These are phyloP conservation scores for Cladophialophora chaetospira DNA, from an alignment of 2,329 filamentous ascomycete species.

Conservation along the genomic window DNA sequence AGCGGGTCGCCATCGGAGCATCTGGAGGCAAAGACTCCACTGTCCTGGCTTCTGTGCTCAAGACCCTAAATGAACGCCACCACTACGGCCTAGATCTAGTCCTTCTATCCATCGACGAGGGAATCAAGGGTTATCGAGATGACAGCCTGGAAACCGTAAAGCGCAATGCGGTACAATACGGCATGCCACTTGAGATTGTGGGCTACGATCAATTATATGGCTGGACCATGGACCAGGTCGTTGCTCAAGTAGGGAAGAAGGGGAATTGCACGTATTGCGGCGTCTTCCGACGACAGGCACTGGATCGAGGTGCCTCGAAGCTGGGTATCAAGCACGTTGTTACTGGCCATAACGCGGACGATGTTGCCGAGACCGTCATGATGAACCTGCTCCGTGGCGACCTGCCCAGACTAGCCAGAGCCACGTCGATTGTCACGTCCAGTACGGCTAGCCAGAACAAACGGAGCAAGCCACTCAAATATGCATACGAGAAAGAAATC, in stretches of 20 bases:
- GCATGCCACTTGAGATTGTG: slow-evolving; percentile 87
- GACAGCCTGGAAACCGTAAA: slow-evolving; percentile 96
- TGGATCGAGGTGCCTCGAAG: slow-evolving; percentile 87
- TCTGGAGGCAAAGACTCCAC: slow-evolving; percentile 98
- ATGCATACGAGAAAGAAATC: slow-evolving; percentile 98
- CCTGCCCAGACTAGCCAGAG: slow-evolving; percentile 79
- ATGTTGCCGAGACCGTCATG: slow-evolving; percentile 93
- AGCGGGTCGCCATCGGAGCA: slow-evolving; percentile 89
- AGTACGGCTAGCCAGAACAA: slow-evolving; percentile 82
- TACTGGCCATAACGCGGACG: slow-evolving; percentile 96
- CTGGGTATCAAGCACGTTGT: slow-evolving; percentile 90
- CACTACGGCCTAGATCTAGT: slow-evolving; percentile 83
- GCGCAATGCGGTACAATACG: slow-evolving; percentile 85
- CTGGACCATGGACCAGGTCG: slow-evolving; percentile 99
- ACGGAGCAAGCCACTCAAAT: slow-evolving; percentile 94
- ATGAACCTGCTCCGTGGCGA: slow-evolving; percentile 96
- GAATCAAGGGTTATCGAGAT: slow-evolving; percentile 94
- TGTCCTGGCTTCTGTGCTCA: slow-evolving; percentile 89
- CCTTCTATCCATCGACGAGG: slow-evolving; percentile 91
- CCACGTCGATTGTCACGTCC: slow-evolving; percentile 85
- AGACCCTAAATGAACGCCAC: slow-evolving; percentile 88
- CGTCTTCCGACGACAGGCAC: slow-evolving; percentile 88
- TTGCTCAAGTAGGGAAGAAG: slow-evolving; percentile 94
- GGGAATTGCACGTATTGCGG: slow-evolving; percentile 99
- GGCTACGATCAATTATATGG: slow-evolving; percentile 94